Evolutionary conservation across 805 yeast genomes (phyloP).

Genomic region (Schwanniomyces vanrijiae): DNA sequence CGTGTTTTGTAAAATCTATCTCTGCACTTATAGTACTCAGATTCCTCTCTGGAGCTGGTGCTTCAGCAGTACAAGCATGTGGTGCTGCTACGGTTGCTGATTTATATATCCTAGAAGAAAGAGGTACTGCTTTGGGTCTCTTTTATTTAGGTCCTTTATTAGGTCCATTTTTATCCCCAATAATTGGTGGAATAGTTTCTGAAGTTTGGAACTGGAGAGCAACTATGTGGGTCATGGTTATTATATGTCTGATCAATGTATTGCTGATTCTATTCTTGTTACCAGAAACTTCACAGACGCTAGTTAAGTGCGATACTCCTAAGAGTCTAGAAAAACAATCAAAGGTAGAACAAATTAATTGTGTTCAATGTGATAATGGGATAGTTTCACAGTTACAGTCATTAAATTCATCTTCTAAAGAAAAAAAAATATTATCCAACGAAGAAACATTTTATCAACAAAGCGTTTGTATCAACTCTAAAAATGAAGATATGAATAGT

Average conservation of each 20-base stretch:
- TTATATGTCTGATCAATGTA: slow-evolving; percentile 56
- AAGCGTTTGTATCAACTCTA: too few species aligned
- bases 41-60: slow-evolving; percentile 72
- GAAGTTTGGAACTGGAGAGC: slow-evolving; percentile 83
- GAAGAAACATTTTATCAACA: too few species aligned
- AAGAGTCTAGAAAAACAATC: too few species aligned
- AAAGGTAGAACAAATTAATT: too few species aligned
- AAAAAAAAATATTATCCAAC: too few species aligned
- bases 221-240: slow-evolving; percentile 81
- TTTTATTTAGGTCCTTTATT: slow-evolving; percentile 78
- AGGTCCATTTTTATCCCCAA: slow-evolving; percentile 80
- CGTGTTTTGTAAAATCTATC: slow-evolving; percentile 63
- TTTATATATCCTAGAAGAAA: slow-evolving; percentile 58
- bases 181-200: slow-evolving; percentile 72
- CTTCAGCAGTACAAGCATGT: slow-evolving; percentile 83
- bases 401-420: too few species aligned
- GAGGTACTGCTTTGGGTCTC: slow-evolving; percentile 79
- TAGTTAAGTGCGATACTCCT: too few species aligned
- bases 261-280: slow-evolving; percentile 52
- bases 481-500: too few species aligned
- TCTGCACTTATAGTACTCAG: slow-evolving; percentile 66
- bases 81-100: slow-evolving; percentile 90
- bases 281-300: slow-evolving; percentile 80
- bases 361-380: too few species aligned
- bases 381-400: too few species aligned